These are phyloP conservation scores for Arthrobotrys iridis DNA, from an alignment of 2,329 filamentous ascomycete species.

Conservation along the genomic window DNA sequence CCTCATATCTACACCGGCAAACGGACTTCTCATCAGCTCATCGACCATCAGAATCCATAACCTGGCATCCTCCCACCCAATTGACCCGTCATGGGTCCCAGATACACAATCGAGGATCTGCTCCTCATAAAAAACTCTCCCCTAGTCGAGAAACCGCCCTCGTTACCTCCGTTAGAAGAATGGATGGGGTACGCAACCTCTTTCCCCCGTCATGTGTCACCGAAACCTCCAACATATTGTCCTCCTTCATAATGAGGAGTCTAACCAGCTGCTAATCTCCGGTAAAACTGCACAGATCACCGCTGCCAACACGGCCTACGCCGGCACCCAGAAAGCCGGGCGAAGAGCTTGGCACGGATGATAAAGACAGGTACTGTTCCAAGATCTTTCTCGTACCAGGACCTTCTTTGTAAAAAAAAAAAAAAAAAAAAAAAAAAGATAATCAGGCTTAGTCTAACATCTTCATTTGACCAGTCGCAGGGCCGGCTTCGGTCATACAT, in stretches of 20 bases:
- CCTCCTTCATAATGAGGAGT: neutral
- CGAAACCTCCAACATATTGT: neutral
- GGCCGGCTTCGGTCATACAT: constrained; percentile 55
- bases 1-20: constrained; percentile 9
- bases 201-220: neutral
- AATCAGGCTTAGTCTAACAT: neutral
- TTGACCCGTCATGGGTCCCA: constrained; percentile 54
- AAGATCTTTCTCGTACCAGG: neutral
- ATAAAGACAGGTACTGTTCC: constrained; percentile 48
- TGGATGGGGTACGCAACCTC: constrained; percentile 66
- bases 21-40: neutral
- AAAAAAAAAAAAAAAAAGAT: no score
- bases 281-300: constrained; percentile 22
- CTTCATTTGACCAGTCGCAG: constrained; percentile 18
- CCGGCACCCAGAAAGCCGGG: constrained; percentile 47
- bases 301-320: constrained; percentile 50
- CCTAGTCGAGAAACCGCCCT: constrained; percentile 66
- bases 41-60: neutral
- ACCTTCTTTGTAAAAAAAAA: no score
- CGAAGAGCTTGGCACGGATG: constrained; percentile 32
- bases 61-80: constrained; percentile 27
- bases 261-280: constrained; percentile 19
- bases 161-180: constrained; percentile 68
- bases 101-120: constrained; percentile 66
- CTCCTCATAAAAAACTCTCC: constrained; percentile 65